Percentiles rank a stretch among this genome's conserved stretches.
Conservation (phyloP, 2,329 filamentous ascomycete species). For the Rhexocercosporidium sp. region DNA sequence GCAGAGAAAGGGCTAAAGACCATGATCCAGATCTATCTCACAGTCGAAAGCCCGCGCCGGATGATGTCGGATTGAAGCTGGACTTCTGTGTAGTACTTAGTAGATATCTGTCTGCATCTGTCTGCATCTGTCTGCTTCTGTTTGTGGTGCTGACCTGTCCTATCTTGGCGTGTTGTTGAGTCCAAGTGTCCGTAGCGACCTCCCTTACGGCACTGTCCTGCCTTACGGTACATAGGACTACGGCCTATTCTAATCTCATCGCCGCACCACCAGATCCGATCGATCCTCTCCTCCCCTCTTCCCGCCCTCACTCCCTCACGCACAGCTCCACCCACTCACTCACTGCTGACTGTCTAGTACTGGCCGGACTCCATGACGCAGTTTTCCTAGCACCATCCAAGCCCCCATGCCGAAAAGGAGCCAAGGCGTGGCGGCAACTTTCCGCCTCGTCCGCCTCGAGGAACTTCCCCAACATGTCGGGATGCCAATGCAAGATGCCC, state of each 20-base stretch:
- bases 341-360: background rate
- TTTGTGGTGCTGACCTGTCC: too few relatives aligned
- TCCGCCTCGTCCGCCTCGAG: conserved; percentile 12
- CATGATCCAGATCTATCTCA: background rate
- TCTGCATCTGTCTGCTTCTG: too few relatives aligned
- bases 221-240: too few relatives aligned
- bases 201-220: background rate
- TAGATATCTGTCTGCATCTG: background rate
- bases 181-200: background rate
- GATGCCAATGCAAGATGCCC: too few relatives aligned
- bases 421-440: conserved; percentile 16
- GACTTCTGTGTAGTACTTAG: too few relatives aligned
- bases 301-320: background rate
- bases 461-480: conserved; percentile 31
- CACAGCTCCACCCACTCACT: background rate
- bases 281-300: background rate
- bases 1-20: background rate
- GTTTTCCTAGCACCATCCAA: conserved; percentile 18
- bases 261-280: too few relatives aligned
- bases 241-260: background rate
- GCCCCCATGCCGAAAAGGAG: background rate
- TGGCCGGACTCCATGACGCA: conserved; percentile 22
- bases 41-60: background rate
- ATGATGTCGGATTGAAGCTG: background rate
- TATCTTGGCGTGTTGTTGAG: background rate